Base-by-base conservation (phyloP, 208 protist genomes). In the Crithidia thermophila region DNA sequence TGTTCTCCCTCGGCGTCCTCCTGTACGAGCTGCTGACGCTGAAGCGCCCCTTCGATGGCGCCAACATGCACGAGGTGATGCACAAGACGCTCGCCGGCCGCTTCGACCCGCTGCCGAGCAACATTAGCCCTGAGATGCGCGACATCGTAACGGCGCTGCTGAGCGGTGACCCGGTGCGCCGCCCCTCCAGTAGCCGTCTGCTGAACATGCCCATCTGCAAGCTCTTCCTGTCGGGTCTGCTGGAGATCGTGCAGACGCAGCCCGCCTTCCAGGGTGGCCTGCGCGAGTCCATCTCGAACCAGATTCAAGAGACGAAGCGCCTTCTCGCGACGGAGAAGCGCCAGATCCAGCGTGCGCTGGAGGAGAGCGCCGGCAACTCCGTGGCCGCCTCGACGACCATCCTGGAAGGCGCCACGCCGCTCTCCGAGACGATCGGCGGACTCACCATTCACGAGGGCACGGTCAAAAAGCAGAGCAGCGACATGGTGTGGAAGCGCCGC, bases 1-100 rank as follows among this genome's bases (percentile, higher is more conserved):
- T 98, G 72, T 98, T 97, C 82, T 87, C 91, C 5, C 74, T 98
- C 20, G 92, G 92, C 42, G 86, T 91, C 10, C 64, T 95, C 1
- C 75, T 97, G 49, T 95, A 95, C 77, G 92, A 97, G 67, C 56
- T 97, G 66, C 73, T 94, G 31, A 90, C 90, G 34, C 67, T 94
- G 49, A 90, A 89, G 74, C 85, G 82, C 21, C 88, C 92, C 8
- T 94, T 94, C 61, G 76, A 87, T 18, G 89, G 87, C 18, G 65
- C 74, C 3, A 93, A 87, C 60, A 84, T 94, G 70, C 65, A 85
- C 31, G 83, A 90, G 36, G 69, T 97, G 21, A 91, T 86, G 75
- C 72, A 90, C 45, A 93, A 90, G 64, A 89, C 77, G 18, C 65
- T 95, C 11, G 62, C 66, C 5, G 75, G 78, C 47, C 71, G 71